Percentiles rank a stretch among this genome's conserved stretches.
These are phyloP conservation scores for Scenedesmus sp. DNA, from an alignment of 163 green algal species.

Conservation along the genomic window DNA sequence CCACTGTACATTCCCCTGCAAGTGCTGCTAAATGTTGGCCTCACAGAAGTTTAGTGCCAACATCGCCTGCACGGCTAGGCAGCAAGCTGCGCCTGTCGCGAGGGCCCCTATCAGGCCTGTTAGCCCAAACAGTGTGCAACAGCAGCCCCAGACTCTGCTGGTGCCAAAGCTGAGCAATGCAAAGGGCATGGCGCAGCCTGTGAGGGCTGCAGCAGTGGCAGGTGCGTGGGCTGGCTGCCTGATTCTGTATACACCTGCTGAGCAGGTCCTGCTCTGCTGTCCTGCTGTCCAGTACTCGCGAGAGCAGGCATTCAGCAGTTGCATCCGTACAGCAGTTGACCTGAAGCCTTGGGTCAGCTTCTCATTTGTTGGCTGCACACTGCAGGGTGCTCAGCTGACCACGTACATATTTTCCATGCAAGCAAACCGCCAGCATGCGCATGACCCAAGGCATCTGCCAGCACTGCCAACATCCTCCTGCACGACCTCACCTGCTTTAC, in stretches of 20 bases:
- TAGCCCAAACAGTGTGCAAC: not conserved
- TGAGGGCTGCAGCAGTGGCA: not conserved
- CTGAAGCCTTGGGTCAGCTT: no score
- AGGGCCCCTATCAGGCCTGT: not conserved
- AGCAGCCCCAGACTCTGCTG: not conserved
- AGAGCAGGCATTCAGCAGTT: not conserved
- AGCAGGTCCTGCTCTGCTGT: no score
- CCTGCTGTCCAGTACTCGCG: not conserved
- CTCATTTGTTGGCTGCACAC: not conserved
- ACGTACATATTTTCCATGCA: not conserved
- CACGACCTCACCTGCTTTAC: no score
- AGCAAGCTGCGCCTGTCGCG: not conserved
- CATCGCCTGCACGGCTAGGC: not conserved
- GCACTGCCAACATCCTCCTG: not conserved
- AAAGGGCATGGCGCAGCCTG: not conserved
- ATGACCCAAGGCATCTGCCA: no score
- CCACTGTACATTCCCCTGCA: not conserved
- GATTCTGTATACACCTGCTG: not conserved
- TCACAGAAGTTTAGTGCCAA: not conserved
- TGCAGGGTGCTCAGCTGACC: not conserved
- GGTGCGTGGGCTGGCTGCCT: not conserved
- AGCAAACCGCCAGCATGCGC: not conserved
- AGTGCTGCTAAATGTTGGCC: not conserved
- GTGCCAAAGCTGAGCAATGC: not conserved
- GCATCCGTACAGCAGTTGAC: not conserved